Conservation (phyloP, 2,329 filamentous ascomycete species). For the Ophiostoma australiae region DNA sequence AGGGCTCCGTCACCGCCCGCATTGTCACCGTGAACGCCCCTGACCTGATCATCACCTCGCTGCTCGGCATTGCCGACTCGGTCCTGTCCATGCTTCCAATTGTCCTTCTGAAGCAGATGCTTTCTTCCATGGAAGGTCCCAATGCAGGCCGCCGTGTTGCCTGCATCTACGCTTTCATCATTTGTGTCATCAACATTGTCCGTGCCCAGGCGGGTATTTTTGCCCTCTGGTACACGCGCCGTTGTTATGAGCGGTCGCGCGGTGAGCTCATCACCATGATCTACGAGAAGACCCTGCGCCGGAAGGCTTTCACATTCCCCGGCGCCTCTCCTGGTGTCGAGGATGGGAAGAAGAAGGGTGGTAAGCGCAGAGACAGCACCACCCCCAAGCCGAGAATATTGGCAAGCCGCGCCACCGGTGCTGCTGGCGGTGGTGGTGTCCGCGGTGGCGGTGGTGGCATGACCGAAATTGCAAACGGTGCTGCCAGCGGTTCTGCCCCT, state of each 20-base stretch:
- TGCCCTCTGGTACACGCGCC: conserved; percentile 74
- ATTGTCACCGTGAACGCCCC: conserved; percentile 72
- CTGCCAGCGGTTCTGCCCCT: conserved; percentile 39
- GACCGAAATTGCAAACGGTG: conserved; percentile 17
- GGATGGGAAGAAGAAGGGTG: conserved; percentile 22
- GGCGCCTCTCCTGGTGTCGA: conserved; percentile 24
- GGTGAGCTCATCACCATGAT: conserved; percentile 74
- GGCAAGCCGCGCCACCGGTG: conserved; percentile 14
- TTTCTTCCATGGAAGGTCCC: conserved; percentile 59
- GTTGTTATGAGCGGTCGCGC: conserved; percentile 75
- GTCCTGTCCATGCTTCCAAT: conserved; percentile 54
- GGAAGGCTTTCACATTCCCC: conserved; percentile 66
- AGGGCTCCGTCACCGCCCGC: conserved; percentile 65
- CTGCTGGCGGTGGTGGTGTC: conserved; percentile 15
- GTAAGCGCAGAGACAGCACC: conserved; percentile 31
- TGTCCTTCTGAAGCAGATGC: conserved; percentile 65
- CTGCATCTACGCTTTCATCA: conserved; percentile 60
- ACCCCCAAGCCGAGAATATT: conserved; percentile 13
- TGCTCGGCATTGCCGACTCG: conserved; percentile 60
- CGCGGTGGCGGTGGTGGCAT: conserved; percentile 20
- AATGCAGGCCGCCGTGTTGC: conserved; percentile 50
- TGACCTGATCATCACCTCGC: conserved; percentile 65
- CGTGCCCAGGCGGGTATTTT: conserved; percentile 63
- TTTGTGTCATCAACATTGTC: conserved; percentile 56
- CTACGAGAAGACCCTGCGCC: conserved; percentile 49